Conservation (phyloP, 495 filamentous ascomycete species). For the Hyaloscypha finlandica region DNA sequence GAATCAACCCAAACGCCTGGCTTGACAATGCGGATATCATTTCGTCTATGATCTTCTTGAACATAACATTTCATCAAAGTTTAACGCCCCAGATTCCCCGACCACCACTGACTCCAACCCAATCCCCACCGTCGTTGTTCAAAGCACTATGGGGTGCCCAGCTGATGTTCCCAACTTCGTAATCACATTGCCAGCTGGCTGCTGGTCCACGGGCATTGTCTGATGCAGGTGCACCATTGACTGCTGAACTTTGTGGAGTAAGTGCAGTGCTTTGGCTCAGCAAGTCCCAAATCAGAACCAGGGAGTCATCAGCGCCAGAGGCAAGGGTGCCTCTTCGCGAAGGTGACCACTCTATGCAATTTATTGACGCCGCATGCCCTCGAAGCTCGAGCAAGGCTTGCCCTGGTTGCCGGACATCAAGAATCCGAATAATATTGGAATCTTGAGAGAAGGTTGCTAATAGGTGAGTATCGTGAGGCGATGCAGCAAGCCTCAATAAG, state of each 20-base stretch:
- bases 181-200: conserved; percentile 91
- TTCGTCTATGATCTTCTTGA: conserved; percentile 21
- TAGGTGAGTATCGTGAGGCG: conserved; percentile 92
- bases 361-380: conserved; percentile 84
- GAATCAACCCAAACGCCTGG: conserved; percentile 28
- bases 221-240: conserved; percentile 48
- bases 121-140: conserved; percentile 79
- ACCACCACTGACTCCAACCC: conserved; percentile 91
- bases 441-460: conserved; percentile 96
- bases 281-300: conserved; percentile 93
- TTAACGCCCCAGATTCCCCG: conserved; percentile 89
- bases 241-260: conserved; percentile 44
- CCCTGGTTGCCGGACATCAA: conserved; percentile 95
- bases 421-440: conserved; percentile 87
- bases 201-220: conserved; percentile 69
- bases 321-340: conserved; percentile 83
- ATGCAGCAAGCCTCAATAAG: conserved; percentile 84
- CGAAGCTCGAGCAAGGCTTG: conserved; percentile 93
- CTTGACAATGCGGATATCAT: conserved; percentile 28
- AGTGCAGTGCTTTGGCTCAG: conserved; percentile 64
- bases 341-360: conserved; percentile 95
- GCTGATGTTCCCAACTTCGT: conserved; percentile 91
- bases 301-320: conserved; percentile 87
- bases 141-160: conserved; percentile 84
- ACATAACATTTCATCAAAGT: conserved; percentile 44